Base-by-base conservation (phyloP, 306 rosid species). In the Inga laurina region DNA sequence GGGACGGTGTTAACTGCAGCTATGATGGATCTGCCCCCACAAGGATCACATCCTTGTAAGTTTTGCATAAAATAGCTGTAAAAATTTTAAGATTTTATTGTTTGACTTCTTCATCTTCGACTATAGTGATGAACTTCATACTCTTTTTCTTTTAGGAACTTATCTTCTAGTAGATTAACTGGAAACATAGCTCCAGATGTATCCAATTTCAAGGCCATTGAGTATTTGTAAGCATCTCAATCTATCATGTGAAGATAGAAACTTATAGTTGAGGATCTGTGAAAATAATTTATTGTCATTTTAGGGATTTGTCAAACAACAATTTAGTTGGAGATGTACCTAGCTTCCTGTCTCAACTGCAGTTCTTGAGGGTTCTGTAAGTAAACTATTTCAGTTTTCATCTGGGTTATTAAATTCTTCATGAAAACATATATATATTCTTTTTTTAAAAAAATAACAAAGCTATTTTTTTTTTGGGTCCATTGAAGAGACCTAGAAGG, bases 1-100 rank as follows among this genome's bases (percentile, higher is more conserved):
- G 90, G 90, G 79, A 87, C 5, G 90, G 90, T 78, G 19, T 87
- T 68, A 78, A 84, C 72, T 87, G 90, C 82, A 84, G 86, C 80
- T 41, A 81, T 78, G 79, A 34, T 78, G 88, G 74, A 68, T 78
- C 84, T 78, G 68, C 4, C 64, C 39, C 86, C 18, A 74, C 73
- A 74, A 84, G 82, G 74, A 84, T 87, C 72, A 43, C 64, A 59
- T 78, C 56, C 82, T 75, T 87, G 90, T 87, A 62, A 75, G 86
- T 73, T 43, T 44, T 15, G 56, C 59, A 62, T 27, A 35, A 72
- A 37, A 37, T 79, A 78, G 8, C 44, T 57, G 21, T 15, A 67
- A 45, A 57, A 4, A 22, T 0, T 24, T 51, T 1, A 18, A 16
- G 22, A 32, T 19, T 75, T 10, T 35, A 56, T 39, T 11, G 24